These are phyloP conservation scores for Pseudocercospora macadamiae DNA, from an alignment of 2,329 filamentous ascomycete species.

Conservation along the genomic window DNA sequence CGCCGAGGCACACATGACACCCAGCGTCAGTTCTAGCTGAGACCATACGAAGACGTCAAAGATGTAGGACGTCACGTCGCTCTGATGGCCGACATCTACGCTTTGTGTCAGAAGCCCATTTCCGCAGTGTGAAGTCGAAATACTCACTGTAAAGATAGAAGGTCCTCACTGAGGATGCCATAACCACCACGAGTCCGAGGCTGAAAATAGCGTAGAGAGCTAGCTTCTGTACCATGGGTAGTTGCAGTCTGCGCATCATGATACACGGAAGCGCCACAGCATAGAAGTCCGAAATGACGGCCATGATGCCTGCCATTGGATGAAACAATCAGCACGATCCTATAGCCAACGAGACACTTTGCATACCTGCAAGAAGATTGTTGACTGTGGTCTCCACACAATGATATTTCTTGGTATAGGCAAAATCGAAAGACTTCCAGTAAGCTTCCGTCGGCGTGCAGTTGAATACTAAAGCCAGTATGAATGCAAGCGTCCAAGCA, in stretches of 20 bases:
- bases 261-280: conserved; percentile 46
- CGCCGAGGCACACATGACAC: conserved; percentile 47
- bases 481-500: conserved; percentile 44
- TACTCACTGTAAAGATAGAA: conserved; percentile 32
- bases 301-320: conserved; percentile 41
- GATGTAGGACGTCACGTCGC: conserved; percentile 13
- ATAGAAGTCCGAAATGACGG: conserved; percentile 45
- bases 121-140: not conserved
- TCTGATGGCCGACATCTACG: conserved; percentile 17
- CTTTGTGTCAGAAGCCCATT: not conserved
- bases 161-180: conserved; percentile 37
- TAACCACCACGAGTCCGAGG: conserved; percentile 35
- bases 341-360: no score
- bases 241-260: conserved; percentile 49
- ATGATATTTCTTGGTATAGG: conserved; percentile 36
- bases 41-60: conserved; percentile 47
- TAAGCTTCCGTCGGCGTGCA: conserved; percentile 46
- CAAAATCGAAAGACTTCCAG: conserved; percentile 42
- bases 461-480: conserved; percentile 38
- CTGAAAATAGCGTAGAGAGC: conserved; percentile 47
- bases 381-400: conserved; percentile 44
- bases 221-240: conserved; percentile 46
- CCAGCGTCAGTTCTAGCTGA: conserved; percentile 45
- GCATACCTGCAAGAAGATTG: conserved; percentile 40
- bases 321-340: not conserved